Evolutionary conservation across 352 stramenopile species (phyloP).

Genomic region (Phytophthora cactorum): DNA sequence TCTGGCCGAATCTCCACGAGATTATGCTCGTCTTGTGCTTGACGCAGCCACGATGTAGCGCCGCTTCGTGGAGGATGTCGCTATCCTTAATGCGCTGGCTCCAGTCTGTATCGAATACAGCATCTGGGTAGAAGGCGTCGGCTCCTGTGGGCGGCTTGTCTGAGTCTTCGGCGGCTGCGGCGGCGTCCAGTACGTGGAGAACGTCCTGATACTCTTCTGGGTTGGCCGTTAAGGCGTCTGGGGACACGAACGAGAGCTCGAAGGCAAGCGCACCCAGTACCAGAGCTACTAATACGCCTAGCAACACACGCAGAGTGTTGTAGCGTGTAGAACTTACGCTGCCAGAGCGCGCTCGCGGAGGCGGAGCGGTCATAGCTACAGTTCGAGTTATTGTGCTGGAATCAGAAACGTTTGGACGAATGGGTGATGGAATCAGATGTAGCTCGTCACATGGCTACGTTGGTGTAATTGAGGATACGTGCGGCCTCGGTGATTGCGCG

Average conservation of each 20-base stretch:
- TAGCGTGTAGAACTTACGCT: conserved; percentile 14
- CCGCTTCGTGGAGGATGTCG: conserved; percentile 53
- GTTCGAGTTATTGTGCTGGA: conserved; percentile 7
- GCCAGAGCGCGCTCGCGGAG: conserved; percentile 17
- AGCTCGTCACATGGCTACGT: not conserved
- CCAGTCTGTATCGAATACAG: conserved; percentile 41
- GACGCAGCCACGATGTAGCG: conserved; percentile 47
- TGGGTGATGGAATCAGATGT: conserved; percentile 19
- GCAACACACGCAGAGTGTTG: conserved; percentile 29
- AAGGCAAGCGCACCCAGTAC: conserved; percentile 27
- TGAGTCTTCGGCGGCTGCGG: conserved; percentile 31
- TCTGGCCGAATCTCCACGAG: conserved; percentile 33
- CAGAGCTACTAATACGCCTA: conserved; percentile 30
- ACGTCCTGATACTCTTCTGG: conserved; percentile 22
- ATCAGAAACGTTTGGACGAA: conserved; percentile 20
- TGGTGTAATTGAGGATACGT: too few relatives aligned
- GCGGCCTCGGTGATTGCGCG: too few relatives aligned
- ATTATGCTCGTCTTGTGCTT: conserved; percentile 46
- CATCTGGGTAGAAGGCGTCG: conserved; percentile 37
- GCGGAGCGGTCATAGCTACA: conserved; percentile 1
- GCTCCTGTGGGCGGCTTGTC: conserved; percentile 19
- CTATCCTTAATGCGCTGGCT: conserved; percentile 25
- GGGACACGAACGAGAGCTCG: conserved; percentile 39
- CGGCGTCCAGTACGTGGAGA: conserved; percentile 28
- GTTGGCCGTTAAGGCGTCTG: not conserved